These are phyloP conservation scores for Colletotrichum melonis DNA, from an alignment of 2,329 filamentous ascomycete species.

Conservation along the genomic window DNA sequence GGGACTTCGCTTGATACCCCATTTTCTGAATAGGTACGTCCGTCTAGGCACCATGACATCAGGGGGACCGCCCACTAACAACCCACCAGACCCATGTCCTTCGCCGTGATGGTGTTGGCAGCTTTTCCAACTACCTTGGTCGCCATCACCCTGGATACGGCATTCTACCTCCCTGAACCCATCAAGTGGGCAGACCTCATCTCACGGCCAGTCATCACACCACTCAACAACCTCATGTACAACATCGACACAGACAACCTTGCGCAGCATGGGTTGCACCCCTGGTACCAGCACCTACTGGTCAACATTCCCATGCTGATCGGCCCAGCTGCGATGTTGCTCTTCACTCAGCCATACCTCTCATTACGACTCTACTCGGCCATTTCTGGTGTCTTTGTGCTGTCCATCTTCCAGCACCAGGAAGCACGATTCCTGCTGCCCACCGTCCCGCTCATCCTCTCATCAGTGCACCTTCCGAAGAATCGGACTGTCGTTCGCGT, in stretches of 20 bases:
- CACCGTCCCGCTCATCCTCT: constrained; percentile 80
- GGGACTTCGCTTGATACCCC: constrained; percentile 83
- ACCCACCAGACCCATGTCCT: constrained; percentile 64
- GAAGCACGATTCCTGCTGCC: constrained; percentile 84
- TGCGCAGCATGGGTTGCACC: constrained; percentile 80
- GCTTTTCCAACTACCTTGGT: constrained; percentile 75
- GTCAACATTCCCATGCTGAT: constrained; percentile 79
- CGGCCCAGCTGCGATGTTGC: constrained; percentile 73
- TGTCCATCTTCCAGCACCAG: constrained; percentile 83
- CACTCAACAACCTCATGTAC: constrained; percentile 82
- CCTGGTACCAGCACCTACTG: constrained; percentile 81
- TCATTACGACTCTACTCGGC: constrained; percentile 78
- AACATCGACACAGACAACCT: constrained; percentile 78
- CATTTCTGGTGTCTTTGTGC: constrained; percentile 74
- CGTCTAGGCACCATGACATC: neutral
- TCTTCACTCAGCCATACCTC: constrained; percentile 67
- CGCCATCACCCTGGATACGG: constrained; percentile 85
- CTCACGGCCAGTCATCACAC: constrained; percentile 76
- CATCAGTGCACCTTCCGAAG: constrained; percentile 75
- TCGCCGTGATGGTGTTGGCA: constrained; percentile 73
- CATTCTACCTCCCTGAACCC: constrained; percentile 77
- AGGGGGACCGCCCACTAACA: constrained; percentile 10
- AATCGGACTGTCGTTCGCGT: constrained; percentile 58
- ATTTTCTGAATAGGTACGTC: constrained; percentile 83
- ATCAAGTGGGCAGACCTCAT: constrained; percentile 75